Conservation (phyloP, 208 protist genomes). For the Leishmania gerbilli region DNA sequence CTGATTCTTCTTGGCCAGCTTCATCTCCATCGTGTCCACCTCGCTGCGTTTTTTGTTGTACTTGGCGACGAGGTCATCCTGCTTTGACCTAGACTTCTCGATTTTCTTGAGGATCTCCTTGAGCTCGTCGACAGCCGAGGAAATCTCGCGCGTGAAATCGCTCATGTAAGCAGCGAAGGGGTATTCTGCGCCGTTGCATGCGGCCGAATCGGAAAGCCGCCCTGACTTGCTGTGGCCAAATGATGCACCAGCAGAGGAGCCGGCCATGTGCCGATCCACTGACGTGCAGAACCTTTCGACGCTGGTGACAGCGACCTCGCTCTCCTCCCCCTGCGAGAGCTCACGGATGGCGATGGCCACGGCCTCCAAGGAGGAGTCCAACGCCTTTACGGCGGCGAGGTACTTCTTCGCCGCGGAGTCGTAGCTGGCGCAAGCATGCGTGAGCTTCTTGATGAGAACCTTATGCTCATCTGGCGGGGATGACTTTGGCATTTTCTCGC, state of each 20-base stretch:
- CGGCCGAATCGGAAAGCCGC: neutral
- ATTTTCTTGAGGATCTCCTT: conserved; percentile 20
- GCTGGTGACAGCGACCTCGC: conserved; percentile 6
- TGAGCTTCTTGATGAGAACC: conserved; percentile 49
- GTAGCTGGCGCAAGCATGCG: conserved; percentile 56
- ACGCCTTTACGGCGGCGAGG: conserved; percentile 51
- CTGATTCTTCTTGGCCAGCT: conserved; percentile 73
- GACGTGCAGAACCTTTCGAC: conserved; percentile 47
- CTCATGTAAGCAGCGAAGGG: conserved; percentile 52
- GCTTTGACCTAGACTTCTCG: conserved; percentile 28
- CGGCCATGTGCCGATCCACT: conserved; percentile 46
- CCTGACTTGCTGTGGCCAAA: conserved; percentile 12
- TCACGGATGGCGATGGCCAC: conserved; percentile 63
- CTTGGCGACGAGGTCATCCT: conserved; percentile 32
- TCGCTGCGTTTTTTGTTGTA: conserved; percentile 42
- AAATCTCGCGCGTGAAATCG: conserved; percentile 58
- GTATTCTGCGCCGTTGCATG: conserved; percentile 15
- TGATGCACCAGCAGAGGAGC: neutral
- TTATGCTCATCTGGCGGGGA: conserved; percentile 31
- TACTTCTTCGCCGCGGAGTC: conserved; percentile 59
- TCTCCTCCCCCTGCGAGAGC: conserved; percentile 49
- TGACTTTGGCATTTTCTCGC: conserved; percentile 1
- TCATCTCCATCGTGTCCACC: conserved; percentile 42
- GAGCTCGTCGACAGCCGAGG: conserved; percentile 33
- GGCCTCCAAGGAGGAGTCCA: conserved; percentile 48